Percentiles rank a stretch among this genome's conserved stretches.
phyloP scores from a whole-genome alignment of 139 green algal genomes.

The Volvox africanus region DNA sequence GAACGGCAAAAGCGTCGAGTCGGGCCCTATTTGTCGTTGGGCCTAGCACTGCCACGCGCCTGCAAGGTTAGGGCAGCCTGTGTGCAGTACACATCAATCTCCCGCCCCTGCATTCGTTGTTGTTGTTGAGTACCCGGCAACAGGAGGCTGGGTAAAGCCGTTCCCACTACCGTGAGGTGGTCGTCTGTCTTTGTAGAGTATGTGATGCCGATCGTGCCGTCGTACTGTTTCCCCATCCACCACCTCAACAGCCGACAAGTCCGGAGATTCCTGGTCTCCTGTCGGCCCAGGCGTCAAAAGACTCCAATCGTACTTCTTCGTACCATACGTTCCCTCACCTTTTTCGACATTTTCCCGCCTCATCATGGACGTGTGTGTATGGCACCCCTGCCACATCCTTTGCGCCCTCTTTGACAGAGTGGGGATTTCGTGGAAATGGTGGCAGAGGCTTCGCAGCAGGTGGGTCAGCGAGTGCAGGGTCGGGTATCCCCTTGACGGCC shows the following conservation, averaged over 20 bases:
- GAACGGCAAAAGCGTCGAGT: too few species aligned
- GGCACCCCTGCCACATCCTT: background rate
- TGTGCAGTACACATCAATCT: too few species aligned
- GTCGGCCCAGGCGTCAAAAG: background rate
- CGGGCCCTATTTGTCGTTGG: too few species aligned
- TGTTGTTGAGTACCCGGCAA: too few species aligned
- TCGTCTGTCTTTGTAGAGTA: too few species aligned
- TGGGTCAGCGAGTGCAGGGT: background rate
- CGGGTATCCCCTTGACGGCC: background rate
- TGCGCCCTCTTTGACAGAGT: background rate
- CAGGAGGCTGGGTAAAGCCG: too few species aligned
- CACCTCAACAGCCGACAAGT: background rate
- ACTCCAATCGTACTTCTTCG: background rate
- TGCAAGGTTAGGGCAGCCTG: too few species aligned
- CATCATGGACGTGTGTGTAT: background rate
- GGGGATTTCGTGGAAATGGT: slow-evolving; percentile 71
- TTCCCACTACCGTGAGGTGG: too few species aligned
- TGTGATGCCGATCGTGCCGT: too few species aligned
- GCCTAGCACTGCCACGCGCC: too few species aligned
- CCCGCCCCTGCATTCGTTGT: too few species aligned
- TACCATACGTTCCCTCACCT: background rate
- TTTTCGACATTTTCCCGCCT: background rate
- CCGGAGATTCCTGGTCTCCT: background rate
- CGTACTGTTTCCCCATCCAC: too few species aligned
- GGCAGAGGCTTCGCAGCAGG: slow-evolving; percentile 45